Base-by-base conservation (phyloP, 306 rosid species). In the Crotalaria pallida region DNA sequence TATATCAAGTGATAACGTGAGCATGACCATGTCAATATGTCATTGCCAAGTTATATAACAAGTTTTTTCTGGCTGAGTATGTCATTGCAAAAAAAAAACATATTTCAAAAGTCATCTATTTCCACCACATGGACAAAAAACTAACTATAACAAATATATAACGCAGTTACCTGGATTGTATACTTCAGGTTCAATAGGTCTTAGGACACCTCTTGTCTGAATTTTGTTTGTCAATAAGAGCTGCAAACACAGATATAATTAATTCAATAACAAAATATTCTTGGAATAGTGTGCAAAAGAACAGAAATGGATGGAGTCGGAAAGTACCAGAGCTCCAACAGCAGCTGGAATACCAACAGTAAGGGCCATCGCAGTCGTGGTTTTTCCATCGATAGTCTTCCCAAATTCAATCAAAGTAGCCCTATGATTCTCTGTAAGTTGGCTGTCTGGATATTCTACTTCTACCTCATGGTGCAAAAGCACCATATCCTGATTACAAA, bases 391-490 rank as follows among this genome's bases (percentile, higher is more conserved):
- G 41, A 9, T 2, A 12, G 72, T 81, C 72, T 56, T 85, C 58
- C 98, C 98, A 73, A 84, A 94, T 84, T 94, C 96, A 74, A 94
- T 84, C 77, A 94, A 83, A 36, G 97, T 91, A 43, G 95, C 96
- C 48, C 77, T 84, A n/a, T 83, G 97, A 15, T 81, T 88, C 83
- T 91, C 91, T 29, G 63, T 80, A 4, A 18, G 58, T 72, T 85
- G 79, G 64, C 68, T 65, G 33, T 83, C 91, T 2, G 96, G 91
- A 66, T 80, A 87, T 58, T 85, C 97, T 72, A 87, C 59, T 76
- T 87, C 95, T 80, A 94, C 83, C 86, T 94, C 97, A 53, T 94
- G 99, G 84, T 88, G 84, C 81, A 94, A 77, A 74, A 94, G 89
- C 76, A 94, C 99, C 99, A 94, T 94, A 77, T 94, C 99, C 99